Conservation (phyloP, 1,139 yeast genomes). For the Hansenula lynferdii region DNA sequence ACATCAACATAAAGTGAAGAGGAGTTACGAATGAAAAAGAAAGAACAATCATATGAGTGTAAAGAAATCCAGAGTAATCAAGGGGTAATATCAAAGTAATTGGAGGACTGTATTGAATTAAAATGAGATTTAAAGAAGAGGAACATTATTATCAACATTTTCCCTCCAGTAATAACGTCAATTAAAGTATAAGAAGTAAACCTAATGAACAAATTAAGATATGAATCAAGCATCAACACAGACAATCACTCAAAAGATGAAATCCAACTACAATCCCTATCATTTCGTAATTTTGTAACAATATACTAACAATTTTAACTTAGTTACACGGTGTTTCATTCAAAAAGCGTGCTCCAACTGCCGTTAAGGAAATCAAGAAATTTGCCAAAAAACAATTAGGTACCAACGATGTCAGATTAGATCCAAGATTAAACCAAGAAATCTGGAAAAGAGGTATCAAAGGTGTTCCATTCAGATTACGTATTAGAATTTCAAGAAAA, state of each 20-base stretch:
- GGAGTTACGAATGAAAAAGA: too few relatives aligned
- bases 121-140: too few relatives aligned
- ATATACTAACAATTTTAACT: constrained; percentile 37
- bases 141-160: too few relatives aligned
- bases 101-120: too few relatives aligned
- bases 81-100: too few relatives aligned
- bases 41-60: too few relatives aligned
- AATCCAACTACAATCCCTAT: background rate
- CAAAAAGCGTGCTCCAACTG: constrained; percentile 99
- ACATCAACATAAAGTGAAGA: too few relatives aligned
- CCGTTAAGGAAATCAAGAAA: constrained; percentile 98
- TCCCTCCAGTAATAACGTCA: too few relatives aligned
- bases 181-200: too few relatives aligned
- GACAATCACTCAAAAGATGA: background rate
- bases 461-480: constrained; percentile 97
- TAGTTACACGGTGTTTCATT: constrained; percentile 96
- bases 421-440: constrained; percentile 97
- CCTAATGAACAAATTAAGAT: too few relatives aligned
- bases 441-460: constrained; percentile 99
- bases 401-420: constrained; percentile 98
- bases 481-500: constrained; percentile 99
- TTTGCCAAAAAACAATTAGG: constrained; percentile 99
- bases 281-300: background rate
- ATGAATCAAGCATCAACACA: too few relatives aligned
- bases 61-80: too few relatives aligned